Base-by-base conservation (phyloP, 495 filamentous ascomycete genomes). In the Poronia punctata region DNA sequence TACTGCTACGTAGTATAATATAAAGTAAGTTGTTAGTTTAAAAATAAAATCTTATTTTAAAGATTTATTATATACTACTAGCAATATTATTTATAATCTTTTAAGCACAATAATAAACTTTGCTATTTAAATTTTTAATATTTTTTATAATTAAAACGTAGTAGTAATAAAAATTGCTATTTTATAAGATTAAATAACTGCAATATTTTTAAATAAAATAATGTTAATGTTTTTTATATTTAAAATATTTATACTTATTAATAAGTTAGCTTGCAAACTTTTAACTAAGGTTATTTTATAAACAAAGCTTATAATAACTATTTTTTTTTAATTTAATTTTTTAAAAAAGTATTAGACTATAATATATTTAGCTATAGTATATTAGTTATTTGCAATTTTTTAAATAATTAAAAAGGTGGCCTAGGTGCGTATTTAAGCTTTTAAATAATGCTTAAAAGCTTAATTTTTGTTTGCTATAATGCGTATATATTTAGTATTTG, bases 191-290 rank as follows among this genome's bases (percentile, higher is more conserved):
- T 27, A 27, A 38, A 38, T 38, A 27, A 38, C 17, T 15, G 11
- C 24, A 14, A 27, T 19, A 19, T 38, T 38, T 20, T 29, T 5
- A 9, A 29, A 27, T 19, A 38, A 38, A 19, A 38, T 29, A 29
- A 38, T 28, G 17, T 38, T 29, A 5, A 38, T 4, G 8, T 38
- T 2, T 19, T 38, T 38, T 15, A 26, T 1, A 19, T 38, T 38
- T 18, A 38, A 38, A 18, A 38, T 38, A 38, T 38, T 38, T 29
- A 38, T 38, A 4, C 14, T 38, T 14, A 38, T 19, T 7, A 38
- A 9, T 14, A 38, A 7, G 11, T 29, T 29, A 29, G 11, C 12
- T 38, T 38, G 28, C 10, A 38, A 21, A 11, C 36, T 22, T 1
- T 29, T 29, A 11, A 38, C 17, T 12, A 38, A 29, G 7, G 15